Conservation (phyloP, 2,329 filamentous ascomycete genomes). For the Neonectria hederae region DNA sequence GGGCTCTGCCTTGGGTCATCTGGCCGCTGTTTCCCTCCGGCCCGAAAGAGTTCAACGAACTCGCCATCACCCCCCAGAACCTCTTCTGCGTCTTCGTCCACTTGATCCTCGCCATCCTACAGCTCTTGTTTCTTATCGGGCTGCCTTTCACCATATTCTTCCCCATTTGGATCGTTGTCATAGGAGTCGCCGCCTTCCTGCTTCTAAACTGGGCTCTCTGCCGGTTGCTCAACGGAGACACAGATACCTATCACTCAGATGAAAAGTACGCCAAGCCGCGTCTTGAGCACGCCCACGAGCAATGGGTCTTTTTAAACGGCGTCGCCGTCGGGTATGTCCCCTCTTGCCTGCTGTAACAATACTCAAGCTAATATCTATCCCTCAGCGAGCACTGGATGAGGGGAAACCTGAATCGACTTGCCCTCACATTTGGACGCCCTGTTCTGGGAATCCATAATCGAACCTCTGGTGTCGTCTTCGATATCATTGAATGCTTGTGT, state of each 20-base stretch:
- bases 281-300: conserved; percentile 67
- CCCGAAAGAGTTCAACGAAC: conserved; percentile 69
- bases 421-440: conserved; percentile 76
- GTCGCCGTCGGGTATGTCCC: conserved; percentile 67
- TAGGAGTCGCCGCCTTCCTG: conserved; percentile 56
- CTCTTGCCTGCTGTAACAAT: background rate
- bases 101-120: conserved; percentile 64
- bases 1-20: conserved; percentile 69
- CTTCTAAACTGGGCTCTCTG: conserved; percentile 62
- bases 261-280: conserved; percentile 59
- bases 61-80: conserved; percentile 68
- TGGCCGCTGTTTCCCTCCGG: conserved; percentile 63
- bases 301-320: conserved; percentile 85
- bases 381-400: conserved; percentile 71
- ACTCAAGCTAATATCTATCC: conserved; percentile 21
- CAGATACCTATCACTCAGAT: conserved; percentile 61
- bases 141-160: conserved; percentile 61
- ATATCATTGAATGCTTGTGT: conserved; percentile 79
- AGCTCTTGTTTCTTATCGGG: conserved; percentile 67
- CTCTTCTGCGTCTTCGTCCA: conserved; percentile 67
- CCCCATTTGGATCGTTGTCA: conserved; percentile 58
- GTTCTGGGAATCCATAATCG: conserved; percentile 79
- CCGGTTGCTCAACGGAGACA: conserved; percentile 59
- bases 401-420: conserved; percentile 75
- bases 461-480: conserved; percentile 78